phyloP scores from a whole-genome alignment of 768 basidiomycete genomes.

The Phallus indusiatus region DNA sequence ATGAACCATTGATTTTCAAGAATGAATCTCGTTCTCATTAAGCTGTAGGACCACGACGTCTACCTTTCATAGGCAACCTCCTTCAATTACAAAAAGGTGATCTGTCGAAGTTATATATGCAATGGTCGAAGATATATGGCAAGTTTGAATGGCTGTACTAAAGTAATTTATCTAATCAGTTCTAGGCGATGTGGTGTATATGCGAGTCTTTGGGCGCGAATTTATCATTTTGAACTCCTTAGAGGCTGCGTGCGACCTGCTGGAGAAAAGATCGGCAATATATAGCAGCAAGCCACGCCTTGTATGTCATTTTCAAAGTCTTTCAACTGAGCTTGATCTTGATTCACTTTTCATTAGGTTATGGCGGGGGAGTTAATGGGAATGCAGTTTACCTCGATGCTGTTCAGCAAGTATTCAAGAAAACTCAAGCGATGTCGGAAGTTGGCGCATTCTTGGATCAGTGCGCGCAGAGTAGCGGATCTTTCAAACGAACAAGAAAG shows the following conservation, averaged over 20 bases:
- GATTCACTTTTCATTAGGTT: no score
- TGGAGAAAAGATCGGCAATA: constrained; percentile 5
- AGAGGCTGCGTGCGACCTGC: neutral
- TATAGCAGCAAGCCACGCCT: constrained; percentile 4
- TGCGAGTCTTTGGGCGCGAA: neutral
- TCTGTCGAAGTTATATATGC: constrained; percentile 25
- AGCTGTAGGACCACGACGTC: constrained; percentile 36
- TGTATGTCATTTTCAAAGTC: neutral
- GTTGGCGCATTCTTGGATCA: no score
- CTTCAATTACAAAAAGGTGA: constrained; percentile 39
- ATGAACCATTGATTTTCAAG: no score
- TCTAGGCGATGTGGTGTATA: neutral
- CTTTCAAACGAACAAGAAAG: no score
- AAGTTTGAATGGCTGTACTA: neutral
- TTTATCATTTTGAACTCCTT: neutral
- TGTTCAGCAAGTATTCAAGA: no score
- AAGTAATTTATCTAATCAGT: neutral
- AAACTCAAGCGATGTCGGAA: no score
- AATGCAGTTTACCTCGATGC: no score
- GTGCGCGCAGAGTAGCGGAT: no score
- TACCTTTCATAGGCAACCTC: constrained; percentile 38
- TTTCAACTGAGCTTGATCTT: no score
- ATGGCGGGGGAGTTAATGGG: no score
- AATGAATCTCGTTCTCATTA: no score
- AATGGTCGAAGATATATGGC: constrained; percentile 27